Percentiles rank a stretch among this genome's conserved stretches.
phyloP scores from a whole-genome alignment of 768 basidiomycete species.

The Hortiboletus flavorubellus region DNA sequence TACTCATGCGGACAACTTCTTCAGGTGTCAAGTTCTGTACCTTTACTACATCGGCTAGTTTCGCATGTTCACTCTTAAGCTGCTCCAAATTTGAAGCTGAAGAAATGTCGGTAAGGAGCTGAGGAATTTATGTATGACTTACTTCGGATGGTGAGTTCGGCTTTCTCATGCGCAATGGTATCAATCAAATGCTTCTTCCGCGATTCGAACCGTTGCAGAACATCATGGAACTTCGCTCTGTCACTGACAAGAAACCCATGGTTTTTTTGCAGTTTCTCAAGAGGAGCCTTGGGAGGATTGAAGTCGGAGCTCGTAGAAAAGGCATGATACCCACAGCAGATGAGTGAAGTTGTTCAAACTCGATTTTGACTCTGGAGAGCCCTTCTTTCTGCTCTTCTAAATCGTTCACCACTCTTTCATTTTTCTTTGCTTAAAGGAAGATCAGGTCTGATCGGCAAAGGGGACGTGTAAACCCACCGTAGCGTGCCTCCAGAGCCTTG shows the following conservation, averaged over 20 bases:
- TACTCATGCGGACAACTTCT: slow-evolving; percentile 89
- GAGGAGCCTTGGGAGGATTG: slow-evolving; percentile 46
- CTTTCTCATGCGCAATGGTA: slow-evolving; percentile 63
- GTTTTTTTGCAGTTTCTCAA: slow-evolving; percentile 59
- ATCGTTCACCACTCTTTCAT: slow-evolving; percentile 62
- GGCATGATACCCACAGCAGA: slow-evolving; percentile 47
- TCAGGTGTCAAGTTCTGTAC: slow-evolving; percentile 88
- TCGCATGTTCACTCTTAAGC: slow-evolving; percentile 60
- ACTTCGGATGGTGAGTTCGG: slow-evolving; percentile 59
- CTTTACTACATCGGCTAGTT: slow-evolving; percentile 64
- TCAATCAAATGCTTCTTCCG: slow-evolving; percentile 67
- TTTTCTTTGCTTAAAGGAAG: slow-evolving; percentile 54
- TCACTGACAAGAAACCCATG: slow-evolving; percentile 67
- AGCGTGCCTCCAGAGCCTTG: slow-evolving; percentile 67
- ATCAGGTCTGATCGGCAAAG: background rate
- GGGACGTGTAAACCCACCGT: slow-evolving; percentile 47
- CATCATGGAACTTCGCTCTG: slow-evolving; percentile 73
- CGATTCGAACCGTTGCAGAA: slow-evolving; percentile 65
- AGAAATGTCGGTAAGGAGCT: background rate
- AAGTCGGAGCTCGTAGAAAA: background rate
- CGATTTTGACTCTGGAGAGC: slow-evolving; percentile 45
- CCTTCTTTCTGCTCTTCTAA: slow-evolving; percentile 54
- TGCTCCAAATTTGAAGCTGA: slow-evolving; percentile 61
- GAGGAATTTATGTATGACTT: slow-evolving; percentile 13
- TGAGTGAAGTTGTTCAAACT: slow-evolving; percentile 56